Conservation (phyloP, 768 basidiomycete genomes). For the Kwoniella sp. region DNA sequence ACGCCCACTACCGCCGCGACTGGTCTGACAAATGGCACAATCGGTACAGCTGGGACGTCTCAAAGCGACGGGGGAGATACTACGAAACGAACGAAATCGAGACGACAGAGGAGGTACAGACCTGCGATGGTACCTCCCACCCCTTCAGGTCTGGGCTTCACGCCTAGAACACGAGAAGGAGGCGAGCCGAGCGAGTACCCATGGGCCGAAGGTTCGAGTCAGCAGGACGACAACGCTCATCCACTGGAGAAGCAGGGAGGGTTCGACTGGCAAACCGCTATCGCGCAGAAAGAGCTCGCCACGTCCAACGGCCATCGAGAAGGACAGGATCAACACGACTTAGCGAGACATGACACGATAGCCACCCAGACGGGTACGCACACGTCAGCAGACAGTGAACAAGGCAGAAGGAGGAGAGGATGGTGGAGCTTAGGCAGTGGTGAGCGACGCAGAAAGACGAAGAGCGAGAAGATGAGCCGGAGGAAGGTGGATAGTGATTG, state of each 20-base stretch:
- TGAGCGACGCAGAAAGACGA: constrained; percentile 5
- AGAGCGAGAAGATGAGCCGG: constrained; percentile 19
- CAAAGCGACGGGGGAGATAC: constrained; percentile 1
- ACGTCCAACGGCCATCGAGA: not conserved
- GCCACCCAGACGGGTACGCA: constrained; percentile 15
- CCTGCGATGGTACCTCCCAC: constrained; percentile 45
- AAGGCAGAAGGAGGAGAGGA: constrained; percentile 15
- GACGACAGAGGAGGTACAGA: constrained; percentile 28
- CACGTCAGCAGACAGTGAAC: constrained; percentile 8
- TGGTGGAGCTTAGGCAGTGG: constrained; percentile 14
- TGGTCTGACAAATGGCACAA: not conserved
- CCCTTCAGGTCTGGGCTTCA: constrained; percentile 46
- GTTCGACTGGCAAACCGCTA: constrained; percentile 31
- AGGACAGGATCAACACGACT: constrained; percentile 5
- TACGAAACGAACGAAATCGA: constrained; percentile 15
- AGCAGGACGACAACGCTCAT: not conserved
- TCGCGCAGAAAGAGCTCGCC: constrained; percentile 16
- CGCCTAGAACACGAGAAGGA: constrained; percentile 11
- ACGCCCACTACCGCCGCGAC: not conserved
- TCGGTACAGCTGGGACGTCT: not conserved
- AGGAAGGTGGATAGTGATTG: constrained; percentile 25
- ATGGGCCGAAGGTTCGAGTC: constrained; percentile 23
- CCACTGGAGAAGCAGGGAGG: constrained; percentile 11
- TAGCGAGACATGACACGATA: constrained; percentile 12
- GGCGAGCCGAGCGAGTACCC: not conserved